Evolutionary conservation across 805 yeast genomes (phyloP).

Genomic region (Grigorovia transvaalensis): DNA sequence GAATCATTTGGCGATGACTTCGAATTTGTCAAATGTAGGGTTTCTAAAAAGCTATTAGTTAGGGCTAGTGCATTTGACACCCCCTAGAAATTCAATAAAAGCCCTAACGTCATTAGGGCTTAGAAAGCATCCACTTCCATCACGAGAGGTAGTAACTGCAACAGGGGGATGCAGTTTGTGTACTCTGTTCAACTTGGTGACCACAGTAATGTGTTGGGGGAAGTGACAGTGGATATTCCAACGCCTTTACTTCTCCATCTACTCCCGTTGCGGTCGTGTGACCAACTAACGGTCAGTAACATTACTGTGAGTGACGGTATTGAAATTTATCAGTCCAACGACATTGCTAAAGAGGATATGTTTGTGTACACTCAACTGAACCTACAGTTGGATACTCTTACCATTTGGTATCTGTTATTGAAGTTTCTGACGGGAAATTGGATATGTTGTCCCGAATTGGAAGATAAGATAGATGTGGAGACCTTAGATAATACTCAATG

Average conservation of each 20-base stretch:
- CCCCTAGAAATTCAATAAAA: not conserved
- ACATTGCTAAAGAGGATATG: not conserved
- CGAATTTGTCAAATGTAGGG: not conserved
- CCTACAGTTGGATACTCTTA: not conserved
- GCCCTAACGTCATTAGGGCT: not conserved
- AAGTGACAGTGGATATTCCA: not conserved
- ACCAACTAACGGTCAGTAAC: not conserved
- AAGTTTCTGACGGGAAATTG: constrained; percentile 12
- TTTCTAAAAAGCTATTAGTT: not conserved
- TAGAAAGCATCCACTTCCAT: not conserved
- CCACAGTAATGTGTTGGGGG: not conserved
- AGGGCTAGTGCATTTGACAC: not conserved
- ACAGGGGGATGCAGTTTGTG: not conserved
- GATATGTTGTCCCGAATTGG: constrained; percentile 3
- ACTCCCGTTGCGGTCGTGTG: not conserved
- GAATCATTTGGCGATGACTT: not conserved
- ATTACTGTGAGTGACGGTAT: constrained; percentile 21
- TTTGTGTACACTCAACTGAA: not conserved
- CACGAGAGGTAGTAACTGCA: too few species aligned
- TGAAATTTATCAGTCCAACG: not conserved
- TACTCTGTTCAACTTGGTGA: not conserved
- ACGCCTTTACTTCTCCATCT: not conserved
- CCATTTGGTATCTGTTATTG: not conserved
- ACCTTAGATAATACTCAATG: not conserved
- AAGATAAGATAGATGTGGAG: not conserved